A percentile compares a stretch with the other conserved stretches of the same genome.
Conservation (phyloP, 306 rosid genomes). For the Vigna reflexopilosa region DNA sequence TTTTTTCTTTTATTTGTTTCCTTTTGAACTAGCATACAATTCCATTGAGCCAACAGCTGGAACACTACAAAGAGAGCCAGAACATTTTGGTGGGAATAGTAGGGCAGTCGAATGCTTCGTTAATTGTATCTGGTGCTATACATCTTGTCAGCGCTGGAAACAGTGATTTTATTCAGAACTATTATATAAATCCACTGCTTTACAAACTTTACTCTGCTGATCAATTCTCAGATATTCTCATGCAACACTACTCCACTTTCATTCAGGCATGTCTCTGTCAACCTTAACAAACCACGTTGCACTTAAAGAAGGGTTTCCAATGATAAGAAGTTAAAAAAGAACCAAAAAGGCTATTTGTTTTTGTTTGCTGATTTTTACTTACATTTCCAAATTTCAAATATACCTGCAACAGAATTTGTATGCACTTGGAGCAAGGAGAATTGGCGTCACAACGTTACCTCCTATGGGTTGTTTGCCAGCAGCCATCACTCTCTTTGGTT, state of each 20-base stretch:
- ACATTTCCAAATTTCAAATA: conserved; percentile 35
- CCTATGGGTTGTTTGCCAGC: conserved; percentile 87
- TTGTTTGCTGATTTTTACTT: conserved; percentile 7
- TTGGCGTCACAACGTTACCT: conserved; percentile 76
- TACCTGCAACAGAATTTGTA: conserved; percentile 61
- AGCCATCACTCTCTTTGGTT: conserved; percentile 72
- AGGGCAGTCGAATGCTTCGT: conserved; percentile 63
- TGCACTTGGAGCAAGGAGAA: conserved; percentile 76
- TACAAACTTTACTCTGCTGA: conserved; percentile 57
- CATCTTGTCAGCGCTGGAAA: conserved; percentile 72
- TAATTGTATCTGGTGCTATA: conserved; percentile 63
- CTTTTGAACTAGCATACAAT: conserved; percentile 59
- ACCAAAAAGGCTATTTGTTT: neutral
- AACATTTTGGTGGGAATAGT: conserved; percentile 51
- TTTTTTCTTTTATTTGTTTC: neutral
- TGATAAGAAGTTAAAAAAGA: neutral
- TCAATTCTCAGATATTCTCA: conserved; percentile 72
- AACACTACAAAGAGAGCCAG: conserved; percentile 69
- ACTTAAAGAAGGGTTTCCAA: neutral
- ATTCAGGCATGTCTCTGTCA: conserved; percentile 61
- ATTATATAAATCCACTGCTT: conserved; percentile 81
- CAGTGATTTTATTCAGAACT: conserved; percentile 87
- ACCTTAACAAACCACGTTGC: neutral
- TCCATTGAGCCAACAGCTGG: conserved; percentile 65
- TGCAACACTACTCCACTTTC: conserved; percentile 53